Percentiles rank a stretch among this genome's conserved stretches.
phyloP scores from a whole-genome alignment of 768 basidiomycete genomes.

The Rhodotorula paludigena region DNA sequence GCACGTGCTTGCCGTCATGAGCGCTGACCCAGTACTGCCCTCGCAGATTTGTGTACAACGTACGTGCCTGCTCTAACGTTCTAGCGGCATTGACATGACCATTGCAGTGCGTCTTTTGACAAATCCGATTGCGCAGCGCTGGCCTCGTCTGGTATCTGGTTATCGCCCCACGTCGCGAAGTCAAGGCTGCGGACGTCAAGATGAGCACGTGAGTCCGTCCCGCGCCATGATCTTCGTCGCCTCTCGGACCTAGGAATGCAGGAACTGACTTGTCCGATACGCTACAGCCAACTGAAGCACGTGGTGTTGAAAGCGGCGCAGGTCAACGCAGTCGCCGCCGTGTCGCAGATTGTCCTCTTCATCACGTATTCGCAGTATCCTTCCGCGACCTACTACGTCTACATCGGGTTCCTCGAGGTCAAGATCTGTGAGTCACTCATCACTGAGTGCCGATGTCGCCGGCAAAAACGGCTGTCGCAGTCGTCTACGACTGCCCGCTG shows the following conservation, averaged over 20 bases:
- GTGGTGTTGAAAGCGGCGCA: background rate
- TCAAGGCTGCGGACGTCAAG: no score
- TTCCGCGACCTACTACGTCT: background rate
- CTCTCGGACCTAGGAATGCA: no score
- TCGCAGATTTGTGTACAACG: no score
- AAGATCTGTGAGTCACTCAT: background rate
- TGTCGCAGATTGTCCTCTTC: conserved; percentile 5
- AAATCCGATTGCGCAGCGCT: background rate
- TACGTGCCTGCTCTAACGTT: no score
- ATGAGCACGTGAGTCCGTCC: background rate
- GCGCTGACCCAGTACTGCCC: no score
- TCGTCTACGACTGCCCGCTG: background rate
- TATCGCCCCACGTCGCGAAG: background rate
- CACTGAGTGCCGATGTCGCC: background rate
- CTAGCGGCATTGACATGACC: no score
- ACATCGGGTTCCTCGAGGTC: background rate
- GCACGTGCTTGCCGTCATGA: no score
- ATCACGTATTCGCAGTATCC: background rate
- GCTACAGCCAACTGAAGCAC: background rate
- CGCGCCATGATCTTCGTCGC: background rate
- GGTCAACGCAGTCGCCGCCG: background rate
- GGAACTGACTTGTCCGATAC: background rate
- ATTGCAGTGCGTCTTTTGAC: no score
- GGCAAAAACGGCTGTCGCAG: background rate
- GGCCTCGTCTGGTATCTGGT: background rate